Percentiles rank a stretch among this genome's conserved stretches.
phyloP scores from a whole-genome alignment of 2,329 filamentous ascomycete genomes.

The Sclerotinia trifoliorum region DNA sequence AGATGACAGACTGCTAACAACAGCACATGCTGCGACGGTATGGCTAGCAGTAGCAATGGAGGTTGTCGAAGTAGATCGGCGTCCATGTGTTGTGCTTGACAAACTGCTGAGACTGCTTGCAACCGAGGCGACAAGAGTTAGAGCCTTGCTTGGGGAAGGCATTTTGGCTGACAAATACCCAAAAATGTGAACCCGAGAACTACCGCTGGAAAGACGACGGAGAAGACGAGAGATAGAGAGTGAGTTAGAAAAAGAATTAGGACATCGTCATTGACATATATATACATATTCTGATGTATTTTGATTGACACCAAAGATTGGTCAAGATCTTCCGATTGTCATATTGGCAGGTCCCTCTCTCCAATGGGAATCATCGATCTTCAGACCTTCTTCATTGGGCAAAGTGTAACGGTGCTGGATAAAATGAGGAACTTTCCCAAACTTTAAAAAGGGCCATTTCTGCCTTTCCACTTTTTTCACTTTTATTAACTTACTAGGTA shows the following conservation, averaged over 20 bases:
- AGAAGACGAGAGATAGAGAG: neutral
- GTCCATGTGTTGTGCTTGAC: neutral
- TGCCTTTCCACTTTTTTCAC: too few species aligned
- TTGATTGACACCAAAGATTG: neutral
- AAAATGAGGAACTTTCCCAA: too few species aligned
- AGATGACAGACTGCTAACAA: conserved; percentile 34
- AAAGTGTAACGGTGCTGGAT: neutral
- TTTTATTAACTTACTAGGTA: too few species aligned
- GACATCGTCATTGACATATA: neutral
- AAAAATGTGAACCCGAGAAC: neutral
- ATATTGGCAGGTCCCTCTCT: conserved; percentile 6
- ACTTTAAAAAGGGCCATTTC: too few species aligned
- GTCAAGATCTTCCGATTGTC: conserved; percentile 1
- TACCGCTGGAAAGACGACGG: neutral
- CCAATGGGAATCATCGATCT: neutral
- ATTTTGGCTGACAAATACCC: neutral
- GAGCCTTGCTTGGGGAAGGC: conserved; percentile 4
- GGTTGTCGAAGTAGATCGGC: neutral
- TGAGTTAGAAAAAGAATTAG: neutral
- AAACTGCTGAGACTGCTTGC: neutral
- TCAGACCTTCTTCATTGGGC: conserved; percentile 10
- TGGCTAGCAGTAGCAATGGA: neutral
- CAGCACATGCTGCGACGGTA: conserved; percentile 31
- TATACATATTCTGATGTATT: neutral
- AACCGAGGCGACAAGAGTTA: neutral